Percentiles rank a stretch among this genome's conserved stretches.
Evolutionary conservation across 768 basidiomycete species (phyloP).

Genomic region (Russula sp.): DNA sequence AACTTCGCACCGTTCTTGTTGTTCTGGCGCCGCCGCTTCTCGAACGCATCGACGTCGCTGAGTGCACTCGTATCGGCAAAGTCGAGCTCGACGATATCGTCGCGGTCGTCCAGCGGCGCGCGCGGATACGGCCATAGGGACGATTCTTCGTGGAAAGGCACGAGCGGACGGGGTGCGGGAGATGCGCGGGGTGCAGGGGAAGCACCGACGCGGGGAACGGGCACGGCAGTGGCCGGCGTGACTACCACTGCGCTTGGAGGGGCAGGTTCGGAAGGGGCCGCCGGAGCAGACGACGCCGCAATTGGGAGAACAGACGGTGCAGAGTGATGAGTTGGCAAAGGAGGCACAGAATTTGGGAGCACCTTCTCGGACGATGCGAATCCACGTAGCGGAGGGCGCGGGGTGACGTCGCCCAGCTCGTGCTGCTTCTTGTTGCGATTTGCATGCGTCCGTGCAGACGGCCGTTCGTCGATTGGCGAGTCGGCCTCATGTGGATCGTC

Average conservation of each 20-base stretch:
- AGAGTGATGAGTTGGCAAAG: conserved; percentile 15
- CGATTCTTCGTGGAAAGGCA: conserved; percentile 58
- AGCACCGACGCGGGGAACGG: not conserved
- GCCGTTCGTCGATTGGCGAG: conserved; percentile 20
- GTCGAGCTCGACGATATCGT: conserved; percentile 68
- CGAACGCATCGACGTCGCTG: conserved; percentile 58
- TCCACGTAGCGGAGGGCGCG: conserved; percentile 36
- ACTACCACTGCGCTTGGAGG: not conserved
- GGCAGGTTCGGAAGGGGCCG: not conserved
- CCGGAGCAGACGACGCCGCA: conserved; percentile 4
- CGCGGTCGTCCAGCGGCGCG: conserved; percentile 37
- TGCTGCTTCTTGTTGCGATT: not conserved
- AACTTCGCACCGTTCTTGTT: conserved; percentile 24
- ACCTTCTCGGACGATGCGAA: conserved; percentile 16
- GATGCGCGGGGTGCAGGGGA: conserved; percentile 18
- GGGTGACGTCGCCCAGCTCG: conserved; percentile 49
- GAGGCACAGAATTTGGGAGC: not conserved
- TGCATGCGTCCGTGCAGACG: not conserved
- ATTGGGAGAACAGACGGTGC: conserved; percentile 4
- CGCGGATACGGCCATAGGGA: conserved; percentile 68
- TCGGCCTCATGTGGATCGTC: conserved; percentile 24
- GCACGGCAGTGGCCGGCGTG: not conserved
- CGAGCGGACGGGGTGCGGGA: conserved; percentile 29
- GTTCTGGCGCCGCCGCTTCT: conserved; percentile 23
- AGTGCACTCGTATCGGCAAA: conserved; percentile 67